phyloP scores from a whole-genome alignment of 805 yeast species.

The Yamadazyma laniorum region DNA sequence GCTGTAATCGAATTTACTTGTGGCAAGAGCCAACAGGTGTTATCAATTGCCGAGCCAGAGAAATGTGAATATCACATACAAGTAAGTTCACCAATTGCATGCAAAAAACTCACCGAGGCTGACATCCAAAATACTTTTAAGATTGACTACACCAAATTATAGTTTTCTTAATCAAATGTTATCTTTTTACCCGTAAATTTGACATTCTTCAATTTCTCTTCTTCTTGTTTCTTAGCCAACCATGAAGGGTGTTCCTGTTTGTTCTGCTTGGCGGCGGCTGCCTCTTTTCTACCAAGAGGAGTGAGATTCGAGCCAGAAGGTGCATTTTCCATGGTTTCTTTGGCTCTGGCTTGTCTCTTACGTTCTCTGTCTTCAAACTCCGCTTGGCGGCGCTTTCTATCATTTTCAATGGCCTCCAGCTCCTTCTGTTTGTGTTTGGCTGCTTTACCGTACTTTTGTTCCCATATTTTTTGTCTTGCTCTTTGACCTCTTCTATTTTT shows the following conservation, averaged over 20 bases:
- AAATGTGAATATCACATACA: conserved; percentile 74
- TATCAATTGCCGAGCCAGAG: conserved; percentile 83
- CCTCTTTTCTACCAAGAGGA: conserved; percentile 38
- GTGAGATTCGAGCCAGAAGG: conserved; percentile 40
- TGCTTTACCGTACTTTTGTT: conserved; percentile 72
- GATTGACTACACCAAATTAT: conserved; percentile 24
- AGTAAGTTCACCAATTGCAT: conserved; percentile 47
- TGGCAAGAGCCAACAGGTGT: conserved; percentile 53
- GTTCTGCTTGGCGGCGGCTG: conserved; percentile 13
- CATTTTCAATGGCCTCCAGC: conserved; percentile 50
- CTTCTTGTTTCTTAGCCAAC: conserved; percentile 82
- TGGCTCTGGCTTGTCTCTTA: conserved; percentile 59
- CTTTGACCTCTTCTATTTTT: conserved; percentile 96
- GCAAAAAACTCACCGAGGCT: conserved; percentile 32
- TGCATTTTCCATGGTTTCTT: conserved; percentile 20
- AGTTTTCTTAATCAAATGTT: conserved; percentile 51
- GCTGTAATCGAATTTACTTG: conserved; percentile 66
- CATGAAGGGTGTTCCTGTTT: conserved; percentile 85
- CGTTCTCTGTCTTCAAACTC: conserved; percentile 74
- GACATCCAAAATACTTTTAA: conserved; percentile 24
- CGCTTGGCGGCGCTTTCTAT: conserved; percentile 55
- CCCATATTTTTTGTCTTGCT: conserved; percentile 97
- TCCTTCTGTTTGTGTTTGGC: conserved; percentile 85
- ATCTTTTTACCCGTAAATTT: conserved; percentile 85
- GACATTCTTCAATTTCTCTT: conserved; percentile 60